These are phyloP conservation scores for Vitis amurensis DNA, from an alignment of 164 flowering plant genomes.

Conservation along the genomic window DNA sequence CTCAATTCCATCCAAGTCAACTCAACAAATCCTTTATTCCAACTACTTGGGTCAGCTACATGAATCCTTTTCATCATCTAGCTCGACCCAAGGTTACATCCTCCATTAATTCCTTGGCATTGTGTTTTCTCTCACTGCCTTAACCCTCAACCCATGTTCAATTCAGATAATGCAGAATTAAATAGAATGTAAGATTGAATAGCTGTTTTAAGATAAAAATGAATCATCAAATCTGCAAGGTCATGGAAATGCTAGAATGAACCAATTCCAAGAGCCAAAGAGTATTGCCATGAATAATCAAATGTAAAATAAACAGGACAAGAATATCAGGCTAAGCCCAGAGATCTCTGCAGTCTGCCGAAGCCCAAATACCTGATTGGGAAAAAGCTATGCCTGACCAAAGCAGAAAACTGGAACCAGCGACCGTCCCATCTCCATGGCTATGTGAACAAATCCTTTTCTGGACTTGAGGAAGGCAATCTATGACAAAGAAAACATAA, in stretches of 20 bases:
- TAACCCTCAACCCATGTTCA: neutral
- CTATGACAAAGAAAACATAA: constrained; percentile 29
- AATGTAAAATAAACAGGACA: neutral
- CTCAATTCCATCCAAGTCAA: no score
- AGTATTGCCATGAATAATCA: neutral
- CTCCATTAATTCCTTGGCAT: no score
- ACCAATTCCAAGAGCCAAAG: no score
- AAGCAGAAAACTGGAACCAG: constrained; percentile 90
- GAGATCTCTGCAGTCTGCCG: neutral
- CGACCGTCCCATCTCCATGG: constrained; percentile 76
- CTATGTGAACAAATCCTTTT: constrained; percentile 89
- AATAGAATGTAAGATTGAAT: no score
- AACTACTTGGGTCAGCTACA: no score
- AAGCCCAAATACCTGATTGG: neutral
- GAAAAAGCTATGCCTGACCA: constrained; percentile 63
- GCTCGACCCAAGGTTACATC: no score
- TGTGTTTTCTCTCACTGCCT: no score
- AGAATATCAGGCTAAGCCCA: neutral
- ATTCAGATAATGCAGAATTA: neutral
- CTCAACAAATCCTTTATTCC: no score
- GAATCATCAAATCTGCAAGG: no score
- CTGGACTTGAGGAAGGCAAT: constrained; percentile 68
- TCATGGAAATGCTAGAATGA: no score
- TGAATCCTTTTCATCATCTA: no score
- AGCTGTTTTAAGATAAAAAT: no score